phyloP scores from a whole-genome alignment of 768 basidiomycete species.

The Psilocybe sp. region DNA sequence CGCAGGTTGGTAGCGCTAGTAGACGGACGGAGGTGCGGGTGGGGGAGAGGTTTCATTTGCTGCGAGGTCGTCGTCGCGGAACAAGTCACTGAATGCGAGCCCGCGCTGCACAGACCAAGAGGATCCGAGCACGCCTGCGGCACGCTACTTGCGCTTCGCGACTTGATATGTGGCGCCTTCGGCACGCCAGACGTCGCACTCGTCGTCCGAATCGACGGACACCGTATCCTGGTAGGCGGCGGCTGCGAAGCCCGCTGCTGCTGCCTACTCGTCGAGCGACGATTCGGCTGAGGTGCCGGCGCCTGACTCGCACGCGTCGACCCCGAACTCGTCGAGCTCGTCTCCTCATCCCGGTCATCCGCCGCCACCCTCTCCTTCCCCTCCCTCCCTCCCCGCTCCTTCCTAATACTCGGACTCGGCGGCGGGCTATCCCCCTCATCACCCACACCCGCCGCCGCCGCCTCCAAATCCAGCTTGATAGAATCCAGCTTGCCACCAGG shows the following conservation, averaged over 20 bases:
- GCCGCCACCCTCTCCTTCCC: slow-evolving; percentile 6
- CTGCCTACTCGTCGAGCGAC: neutral
- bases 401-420: slow-evolving; percentile 46
- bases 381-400: slow-evolving; percentile 33
- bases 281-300: too few relatives aligned
- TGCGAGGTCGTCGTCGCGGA: neutral
- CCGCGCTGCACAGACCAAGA: neutral
- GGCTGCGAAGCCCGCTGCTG: slow-evolving; percentile 12
- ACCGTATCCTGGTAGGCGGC: slow-evolving; percentile 50
- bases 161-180: neutral
- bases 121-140: neutral
- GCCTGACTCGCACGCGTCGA: slow-evolving; percentile 3
- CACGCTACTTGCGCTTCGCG: neutral
- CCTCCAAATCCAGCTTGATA: neutral
- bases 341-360: slow-evolving; percentile 16
- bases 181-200: slow-evolving; percentile 13
- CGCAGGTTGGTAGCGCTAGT: slow-evolving; percentile 14
- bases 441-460: slow-evolving; percentile 10
- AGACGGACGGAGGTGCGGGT: slow-evolving; percentile 35
- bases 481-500: slow-evolving; percentile 8
- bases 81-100: too few relatives aligned
- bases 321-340: slow-evolving; percentile 13
- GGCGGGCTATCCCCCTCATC: slow-evolving; percentile 34
- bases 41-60: slow-evolving; percentile 38
- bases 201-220: slow-evolving; percentile 50